Evolutionary conservation across 352 stramenopile species (phyloP).

Genomic region (Pythium utonaiense): DNA sequence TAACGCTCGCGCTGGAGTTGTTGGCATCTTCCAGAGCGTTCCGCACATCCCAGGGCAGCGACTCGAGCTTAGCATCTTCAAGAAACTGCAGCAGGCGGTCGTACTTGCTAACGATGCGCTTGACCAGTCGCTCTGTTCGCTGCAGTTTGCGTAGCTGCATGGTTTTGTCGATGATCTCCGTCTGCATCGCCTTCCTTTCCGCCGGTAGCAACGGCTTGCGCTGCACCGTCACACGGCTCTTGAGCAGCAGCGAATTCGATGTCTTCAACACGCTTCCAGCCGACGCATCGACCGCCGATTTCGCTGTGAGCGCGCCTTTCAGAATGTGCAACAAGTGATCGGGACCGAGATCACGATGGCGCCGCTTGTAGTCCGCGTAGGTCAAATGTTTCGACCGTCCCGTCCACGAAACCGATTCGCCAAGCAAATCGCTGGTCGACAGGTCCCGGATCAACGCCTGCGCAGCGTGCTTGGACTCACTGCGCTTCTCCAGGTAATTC

Average conservation of each 20-base stretch:
- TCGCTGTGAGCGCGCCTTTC: constrained; percentile 21
- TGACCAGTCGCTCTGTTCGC: constrained; percentile 54
- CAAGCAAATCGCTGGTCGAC: constrained; percentile 50
- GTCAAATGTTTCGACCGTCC: constrained; percentile 41
- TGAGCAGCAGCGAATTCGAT: constrained; percentile 54
- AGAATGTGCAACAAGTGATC: constrained; percentile 58
- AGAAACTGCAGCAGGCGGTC: constrained; percentile 60
- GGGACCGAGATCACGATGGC: constrained; percentile 65
- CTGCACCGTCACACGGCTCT: constrained; percentile 34
- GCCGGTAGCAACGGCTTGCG: constrained; percentile 30
- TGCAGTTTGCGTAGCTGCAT: constrained; percentile 37
- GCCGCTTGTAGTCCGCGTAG: constrained; percentile 74
- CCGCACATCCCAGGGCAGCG: constrained; percentile 48
- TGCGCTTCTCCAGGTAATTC: constrained; percentile 74
- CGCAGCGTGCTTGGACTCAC: constrained; percentile 57
- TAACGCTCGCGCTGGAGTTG: constrained; percentile 30
- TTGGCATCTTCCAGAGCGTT: constrained; percentile 29
- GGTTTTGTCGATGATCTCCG: constrained; percentile 47
- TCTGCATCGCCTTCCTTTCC: constrained; percentile 47
- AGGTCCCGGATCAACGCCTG: constrained; percentile 67
- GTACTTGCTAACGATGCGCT: constrained; percentile 71
- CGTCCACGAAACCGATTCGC: constrained; percentile 62
- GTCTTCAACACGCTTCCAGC: neutral
- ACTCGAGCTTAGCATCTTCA: constrained; percentile 39
- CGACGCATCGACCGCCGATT: constrained; percentile 6